Percentiles rank a stretch among this genome's conserved stretches.
These are phyloP conservation scores for Pythium brachiatum DNA, from an alignment of 352 stramenopile species.

Conservation along the genomic window DNA sequence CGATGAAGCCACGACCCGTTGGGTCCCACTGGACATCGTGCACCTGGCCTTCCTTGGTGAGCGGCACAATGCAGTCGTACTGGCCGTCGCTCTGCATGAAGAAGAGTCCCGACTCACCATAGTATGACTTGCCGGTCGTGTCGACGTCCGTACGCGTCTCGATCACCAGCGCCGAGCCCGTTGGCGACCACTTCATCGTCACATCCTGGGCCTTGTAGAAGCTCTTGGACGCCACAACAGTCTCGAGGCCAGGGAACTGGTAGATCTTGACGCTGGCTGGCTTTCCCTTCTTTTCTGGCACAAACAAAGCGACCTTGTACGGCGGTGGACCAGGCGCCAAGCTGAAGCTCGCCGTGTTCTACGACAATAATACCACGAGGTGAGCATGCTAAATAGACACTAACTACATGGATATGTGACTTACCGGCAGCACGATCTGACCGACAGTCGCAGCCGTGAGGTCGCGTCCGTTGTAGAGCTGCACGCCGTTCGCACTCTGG, in stretches of 20 bases:
- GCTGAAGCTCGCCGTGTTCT: constrained; percentile 84
- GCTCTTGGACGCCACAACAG: constrained; percentile 75
- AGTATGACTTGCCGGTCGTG: constrained; percentile 95
- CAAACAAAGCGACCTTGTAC: constrained; percentile 85
- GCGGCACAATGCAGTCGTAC: constrained; percentile 90
- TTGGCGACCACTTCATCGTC: constrained; percentile 89
- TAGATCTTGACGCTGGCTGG: constrained; percentile 84
- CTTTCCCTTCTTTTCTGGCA: constrained; percentile 89
- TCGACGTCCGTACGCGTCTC: constrained; percentile 92
- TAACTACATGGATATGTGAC: too few species aligned
- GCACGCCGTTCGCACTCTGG: constrained; percentile 71
- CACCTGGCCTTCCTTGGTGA: constrained; percentile 90
- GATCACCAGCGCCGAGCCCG: constrained; percentile 82
- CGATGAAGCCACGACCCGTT: constrained; percentile 91
- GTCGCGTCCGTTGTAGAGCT: constrained; percentile 74
- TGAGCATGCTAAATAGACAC: too few species aligned
- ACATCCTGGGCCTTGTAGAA: constrained; percentile 92
- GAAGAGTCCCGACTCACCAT: constrained; percentile 96
- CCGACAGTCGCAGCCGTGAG: constrained; percentile 55
- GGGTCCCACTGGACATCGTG: constrained; percentile 95
- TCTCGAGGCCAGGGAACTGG: constrained; percentile 70
- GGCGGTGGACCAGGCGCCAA: constrained; percentile 70
- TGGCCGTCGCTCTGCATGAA: constrained; percentile 91
- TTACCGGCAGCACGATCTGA: constrained; percentile 70
- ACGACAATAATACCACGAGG: background rate